phyloP scores from a whole-genome alignment of 2,329 filamentous ascomycete genomes.

The Colletotrichum gigasporum region DNA sequence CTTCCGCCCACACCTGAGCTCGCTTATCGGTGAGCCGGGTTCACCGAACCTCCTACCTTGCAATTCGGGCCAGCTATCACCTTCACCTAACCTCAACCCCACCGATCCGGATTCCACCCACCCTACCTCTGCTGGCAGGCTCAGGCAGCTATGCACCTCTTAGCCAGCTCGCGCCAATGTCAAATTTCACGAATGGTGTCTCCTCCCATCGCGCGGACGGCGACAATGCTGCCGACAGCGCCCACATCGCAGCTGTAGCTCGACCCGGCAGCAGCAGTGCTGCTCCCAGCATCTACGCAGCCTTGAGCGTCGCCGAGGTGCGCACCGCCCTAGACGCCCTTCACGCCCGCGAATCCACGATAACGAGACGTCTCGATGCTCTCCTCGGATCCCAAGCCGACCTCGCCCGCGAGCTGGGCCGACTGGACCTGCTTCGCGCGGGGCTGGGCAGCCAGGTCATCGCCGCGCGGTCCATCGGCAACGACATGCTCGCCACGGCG shows the following conservation, averaged over 20 bases:
- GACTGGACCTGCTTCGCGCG: conserved; percentile 88
- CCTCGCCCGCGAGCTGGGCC: conserved; percentile 84
- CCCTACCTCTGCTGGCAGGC: conserved; percentile 33
- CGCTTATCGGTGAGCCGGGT: conserved; percentile 30
- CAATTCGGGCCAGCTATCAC: conserved; percentile 32
- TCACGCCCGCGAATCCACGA: conserved; percentile 76
- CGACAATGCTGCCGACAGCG: conserved; percentile 39
- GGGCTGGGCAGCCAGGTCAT: conserved; percentile 88
- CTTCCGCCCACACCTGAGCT: conserved; percentile 27
- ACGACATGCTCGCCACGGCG: conserved; percentile 89
- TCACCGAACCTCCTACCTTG: conserved; percentile 29
- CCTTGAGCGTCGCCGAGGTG: conserved; percentile 81
- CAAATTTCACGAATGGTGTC: conserved; percentile 56
- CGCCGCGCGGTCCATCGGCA: conserved; percentile 83
- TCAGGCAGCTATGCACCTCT: conserved; percentile 53
- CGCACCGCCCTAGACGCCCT: conserved; percentile 79
- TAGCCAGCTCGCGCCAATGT: conserved; percentile 55
- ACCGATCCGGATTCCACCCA: conserved; percentile 27
- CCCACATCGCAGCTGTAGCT: conserved; percentile 20
- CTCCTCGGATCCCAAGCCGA: conserved; percentile 87
- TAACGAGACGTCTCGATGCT: conserved; percentile 78
- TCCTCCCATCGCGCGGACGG: conserved; percentile 42
- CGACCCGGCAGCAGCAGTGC: conserved; percentile 21
- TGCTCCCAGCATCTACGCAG: conserved; percentile 67
- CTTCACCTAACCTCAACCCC: conserved; percentile 19